A percentile compares a stretch with the other conserved stretches of the same genome.
Conservation (phyloP, 176 grass and related monocot genomes). For the Neostapfia colusana region DNA sequence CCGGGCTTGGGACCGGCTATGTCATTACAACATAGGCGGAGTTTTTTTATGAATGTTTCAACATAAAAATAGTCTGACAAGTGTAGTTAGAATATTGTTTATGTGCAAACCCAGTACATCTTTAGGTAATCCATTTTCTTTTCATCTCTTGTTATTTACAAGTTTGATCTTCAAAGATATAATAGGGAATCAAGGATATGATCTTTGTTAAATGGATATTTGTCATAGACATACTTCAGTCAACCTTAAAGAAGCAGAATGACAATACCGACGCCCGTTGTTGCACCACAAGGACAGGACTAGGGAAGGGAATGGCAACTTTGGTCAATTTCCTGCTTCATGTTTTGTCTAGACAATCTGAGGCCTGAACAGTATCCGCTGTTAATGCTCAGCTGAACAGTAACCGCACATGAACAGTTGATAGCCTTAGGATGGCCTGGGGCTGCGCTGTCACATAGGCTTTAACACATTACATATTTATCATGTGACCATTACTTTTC, state of each 20-base stretch:
- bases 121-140: not conserved
- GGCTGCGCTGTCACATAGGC: not conserved
- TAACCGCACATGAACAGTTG: not conserved
- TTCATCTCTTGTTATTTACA: too few species aligned
- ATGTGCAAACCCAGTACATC: not conserved
- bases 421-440: not conserved
- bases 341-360: not conserved
- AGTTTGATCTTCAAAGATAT: too few species aligned
- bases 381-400: not conserved
- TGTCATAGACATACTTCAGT: not conserved
- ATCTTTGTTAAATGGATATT: not conserved
- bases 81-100: not conserved
- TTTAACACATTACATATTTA: not conserved
- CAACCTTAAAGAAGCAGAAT: not conserved
- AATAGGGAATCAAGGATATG: too few species aligned
- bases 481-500: constrained; percentile 8
- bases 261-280: too few species aligned
- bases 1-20: too few species aligned
- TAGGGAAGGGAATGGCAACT: not conserved
- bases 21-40: too few species aligned
- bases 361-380: not conserved
- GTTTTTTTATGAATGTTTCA: too few species aligned
- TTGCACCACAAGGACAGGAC: too few species aligned
- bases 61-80: not conserved
- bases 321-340: not conserved